phyloP scores from a whole-genome alignment of 768 basidiomycete species.

The Amanita pseudoporphyria region DNA sequence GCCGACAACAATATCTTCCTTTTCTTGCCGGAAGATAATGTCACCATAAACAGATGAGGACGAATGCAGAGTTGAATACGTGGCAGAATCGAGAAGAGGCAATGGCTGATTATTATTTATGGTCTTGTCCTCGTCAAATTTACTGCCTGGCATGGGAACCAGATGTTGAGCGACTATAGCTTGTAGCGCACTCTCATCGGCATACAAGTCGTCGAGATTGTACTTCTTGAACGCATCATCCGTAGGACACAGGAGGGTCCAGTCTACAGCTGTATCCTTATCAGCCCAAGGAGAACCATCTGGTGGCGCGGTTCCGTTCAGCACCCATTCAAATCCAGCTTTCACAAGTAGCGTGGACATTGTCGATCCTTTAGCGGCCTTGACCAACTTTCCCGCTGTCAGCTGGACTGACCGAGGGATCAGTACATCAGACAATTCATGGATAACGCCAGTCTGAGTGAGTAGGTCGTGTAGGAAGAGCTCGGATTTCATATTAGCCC shows the following conservation, averaged over 20 bases:
- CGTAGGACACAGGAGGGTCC: slow-evolving; percentile 86
- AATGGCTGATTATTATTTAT: slow-evolving; percentile 68
- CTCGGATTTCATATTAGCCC: slow-evolving; percentile 58
- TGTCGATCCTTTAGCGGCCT: slow-evolving; percentile 80
- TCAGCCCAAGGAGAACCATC: slow-evolving; percentile 60
- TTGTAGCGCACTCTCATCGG: slow-evolving; percentile 41
- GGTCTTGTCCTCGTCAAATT: slow-evolving; percentile 12
- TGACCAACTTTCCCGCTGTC: slow-evolving; percentile 82
- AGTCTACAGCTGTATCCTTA: slow-evolving; percentile 41
- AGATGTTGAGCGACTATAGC: slow-evolving; percentile 70
- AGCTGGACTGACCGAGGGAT: slow-evolving; percentile 84
- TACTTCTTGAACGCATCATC: slow-evolving; percentile 86
- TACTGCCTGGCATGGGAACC: slow-evolving; percentile 36
- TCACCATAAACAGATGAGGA: slow-evolving; percentile 63
- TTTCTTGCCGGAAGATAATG: slow-evolving; percentile 58
- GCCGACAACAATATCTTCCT: slow-evolving; percentile 52
- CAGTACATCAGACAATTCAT: slow-evolving; percentile 76
- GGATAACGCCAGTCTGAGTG: slow-evolving; percentile 85
- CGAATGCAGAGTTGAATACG: slow-evolving; percentile 75
- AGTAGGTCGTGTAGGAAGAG: slow-evolving; percentile 57
- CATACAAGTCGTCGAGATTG: slow-evolving; percentile 70
- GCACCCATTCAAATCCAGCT: slow-evolving; percentile 84
- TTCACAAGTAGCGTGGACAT: slow-evolving; percentile 80
- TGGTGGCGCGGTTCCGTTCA: slow-evolving; percentile 77
- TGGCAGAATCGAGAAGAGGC: slow-evolving; percentile 54